Base-by-base conservation (phyloP, 257 asterid species). In the Vinca minor region DNA sequence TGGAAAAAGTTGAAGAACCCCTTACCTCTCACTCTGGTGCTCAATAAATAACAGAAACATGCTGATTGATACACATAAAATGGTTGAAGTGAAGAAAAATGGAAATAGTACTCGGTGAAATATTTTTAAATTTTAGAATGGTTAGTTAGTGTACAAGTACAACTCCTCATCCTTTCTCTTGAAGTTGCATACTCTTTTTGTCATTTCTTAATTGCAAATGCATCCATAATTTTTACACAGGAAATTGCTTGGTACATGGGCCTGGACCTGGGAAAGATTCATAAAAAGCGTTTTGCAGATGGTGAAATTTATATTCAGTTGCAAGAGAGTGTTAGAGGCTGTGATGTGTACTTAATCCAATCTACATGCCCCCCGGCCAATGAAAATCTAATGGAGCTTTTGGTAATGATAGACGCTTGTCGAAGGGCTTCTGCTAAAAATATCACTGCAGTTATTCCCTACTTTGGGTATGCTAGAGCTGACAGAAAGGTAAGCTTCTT, bases 211-310 rank as follows among this genome's bases (percentile, higher is more conserved):
- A 31, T 69, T 46, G 47, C 66, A 66, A 61, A 78, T 44, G n/a
- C 29, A 15, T 60, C 25, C 31, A 61, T 69, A 15, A 29, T 36
- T 39, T 52, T 69, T 36, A 39, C 71, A 29, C 69, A 89, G 96
- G 96, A 89, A 81, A 89, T 87, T 76, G 95, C 96, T 65, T 79
- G 96, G 87, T 83, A 82, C 75, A 89, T 89, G 96, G 96, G 96
- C 70, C 88, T 89, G 54, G 67, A 87, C 71, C 85, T 87, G 72
- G 94, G 95, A 61, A 74, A 83, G 59, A 55, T 87, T 64, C 61
- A 72, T 48, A 78, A 82, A 57, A 89, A 85, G 84, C 81, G 91
- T 69, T 89, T 89, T 76, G 96, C 96, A 32, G 96, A 89, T 73
- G 96, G 96, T 72, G 96, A 89, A 81, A 87, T 89, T 62, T 89